Percentiles rank a stretch among this genome's conserved stretches.
phyloP scores from a whole-genome alignment of 352 stramenopile genomes.

The Globisporangium viniferum region DNA sequence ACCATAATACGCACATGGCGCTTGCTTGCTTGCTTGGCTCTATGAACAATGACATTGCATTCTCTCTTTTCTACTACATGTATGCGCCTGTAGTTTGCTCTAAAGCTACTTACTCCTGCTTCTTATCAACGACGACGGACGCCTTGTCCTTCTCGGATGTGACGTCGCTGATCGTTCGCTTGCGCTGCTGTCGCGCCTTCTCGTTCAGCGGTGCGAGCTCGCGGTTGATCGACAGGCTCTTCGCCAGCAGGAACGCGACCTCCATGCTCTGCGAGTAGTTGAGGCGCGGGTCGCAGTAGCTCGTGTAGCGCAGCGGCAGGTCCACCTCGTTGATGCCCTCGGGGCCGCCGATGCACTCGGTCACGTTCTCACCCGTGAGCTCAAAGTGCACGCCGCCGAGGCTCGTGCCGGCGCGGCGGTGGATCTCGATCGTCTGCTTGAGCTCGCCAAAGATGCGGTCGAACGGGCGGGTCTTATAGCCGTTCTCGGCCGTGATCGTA shows the following conservation, averaged over 20 bases:
- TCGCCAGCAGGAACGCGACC: conserved; percentile 96
- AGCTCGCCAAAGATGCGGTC: conserved; percentile 96
- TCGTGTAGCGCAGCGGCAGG: conserved; percentile 94
- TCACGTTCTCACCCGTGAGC: conserved; percentile 98
- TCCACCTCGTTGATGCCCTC: conserved; percentile 93
- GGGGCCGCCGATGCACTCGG: conserved; percentile 97
- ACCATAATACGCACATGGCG: no score
- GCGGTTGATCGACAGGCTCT: conserved; percentile 76
- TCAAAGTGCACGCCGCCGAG: conserved; percentile 96
- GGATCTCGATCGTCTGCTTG: conserved; percentile 97
- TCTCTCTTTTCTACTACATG: background rate
- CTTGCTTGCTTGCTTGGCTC: background rate
- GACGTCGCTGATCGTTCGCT: conserved; percentile 40
- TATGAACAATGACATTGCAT: background rate
- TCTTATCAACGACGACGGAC: background rate
- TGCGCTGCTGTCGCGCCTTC: conserved; percentile 42
- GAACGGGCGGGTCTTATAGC: conserved; percentile 97
- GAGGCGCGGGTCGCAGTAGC: conserved; percentile 96
- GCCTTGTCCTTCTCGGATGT: background rate
- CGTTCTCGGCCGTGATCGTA: conserved; percentile 95
- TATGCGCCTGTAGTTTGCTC: background rate
- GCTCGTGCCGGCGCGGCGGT: conserved; percentile 92
- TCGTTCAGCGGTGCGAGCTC: conserved; percentile 65
- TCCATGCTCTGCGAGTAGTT: conserved; percentile 99
- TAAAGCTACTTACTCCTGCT: background rate